Base-by-base conservation (phyloP, 129 eudicot genomes). In the Artemisia argyi region DNA sequence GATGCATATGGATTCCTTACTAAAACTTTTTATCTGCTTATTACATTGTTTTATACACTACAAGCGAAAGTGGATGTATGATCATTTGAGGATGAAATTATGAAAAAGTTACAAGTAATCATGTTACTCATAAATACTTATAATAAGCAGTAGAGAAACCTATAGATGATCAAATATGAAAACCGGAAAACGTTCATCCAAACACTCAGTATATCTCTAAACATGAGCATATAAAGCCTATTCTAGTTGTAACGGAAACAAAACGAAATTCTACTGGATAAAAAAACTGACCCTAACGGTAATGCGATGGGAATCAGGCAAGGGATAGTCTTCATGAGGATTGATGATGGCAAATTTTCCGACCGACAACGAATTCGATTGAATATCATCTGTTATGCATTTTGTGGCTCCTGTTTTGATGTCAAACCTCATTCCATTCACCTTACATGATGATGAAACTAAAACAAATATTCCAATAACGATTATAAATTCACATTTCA, bases 341-440 rank as follows among this genome's bases (percentile, higher is more conserved):
- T 78, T 80, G 52, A 86, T 68, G 66, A 89, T 64, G 57, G 39
- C 70, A 75, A 84, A 89, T 54, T 82, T 89, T 13, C 96, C 96
- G 12, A 89, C 86, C 0, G 96, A 81, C 83, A 86, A 66, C 13
- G 86, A 52, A 54, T 77, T 61, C 52, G 66, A 62, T 83, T 77
- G 80, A 67, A 89, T 86, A 30, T 89, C 96, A 28, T 86, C 91
- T 18, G 89, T 50, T 56, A 89, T 84, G 83, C 96, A 89, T 75
- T 89, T 89, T 32, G 87, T 76, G 68, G 72, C 72, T n/a, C 96
- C 92, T 47, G 96, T 86, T 65, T 76, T 78, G 76, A 89, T 66
- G 9, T 89, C 92, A 65, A 89, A 89, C 17, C 87, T 71, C 84
- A 84, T 75, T 16, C 87, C 86, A 0, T 65, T 66, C 68, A 84